Base-by-base conservation (phyloP, 495 filamentous ascomycete species). In the Neurospora sp. region DNA sequence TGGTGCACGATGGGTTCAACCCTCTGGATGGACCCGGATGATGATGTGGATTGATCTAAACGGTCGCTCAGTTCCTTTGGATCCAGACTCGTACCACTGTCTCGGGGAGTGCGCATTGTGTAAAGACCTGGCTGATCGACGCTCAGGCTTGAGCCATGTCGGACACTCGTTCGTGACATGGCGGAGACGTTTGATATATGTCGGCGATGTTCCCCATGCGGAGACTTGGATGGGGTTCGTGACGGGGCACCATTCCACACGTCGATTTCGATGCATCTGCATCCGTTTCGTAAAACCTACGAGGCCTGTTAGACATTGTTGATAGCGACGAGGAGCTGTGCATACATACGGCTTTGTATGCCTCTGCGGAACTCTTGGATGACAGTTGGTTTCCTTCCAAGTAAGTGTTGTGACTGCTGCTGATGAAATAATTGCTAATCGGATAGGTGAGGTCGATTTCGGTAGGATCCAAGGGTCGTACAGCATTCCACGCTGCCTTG, bases 181-280 rank as follows among this genome's bases (percentile, higher is more conserved):
- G 69, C 79, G 40, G 85, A 81, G 35, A 79, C 76, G 9, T 82
- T 80, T 9, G 85, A 85, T 20, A 84, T 72, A 69, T 81, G 79
- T 40, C 79, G 76, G 61, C 74, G 73, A 42, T 85, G 82, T 35
- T 79, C 74, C 20, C 68, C 72, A 39, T 72, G 40, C 16, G 81
- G 80, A 4, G 79, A 79, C 40, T 75, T 79, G 48, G 81, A 82
- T 3, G 75, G 71, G 0, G 74, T 71, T 12, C 77, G 76, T 22
- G 79, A 73, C 3, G 72, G 48, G 5, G 81, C 73, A 3, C 94
- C 92, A 81, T 98, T 92, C 93, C 94, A 97, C 9, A 98, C 94
- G 79, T 98, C 95, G 76, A 98, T 97, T 80, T 98, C 95, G 40
- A 98, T 93, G 74, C 93, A 97, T 40, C 96, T 88, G 75, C 95